Percentiles rank a stretch among this genome's conserved stretches.
phyloP scores from a whole-genome alignment of 2,329 filamentous ascomycete species.

The Fusarium metavorans region DNA sequence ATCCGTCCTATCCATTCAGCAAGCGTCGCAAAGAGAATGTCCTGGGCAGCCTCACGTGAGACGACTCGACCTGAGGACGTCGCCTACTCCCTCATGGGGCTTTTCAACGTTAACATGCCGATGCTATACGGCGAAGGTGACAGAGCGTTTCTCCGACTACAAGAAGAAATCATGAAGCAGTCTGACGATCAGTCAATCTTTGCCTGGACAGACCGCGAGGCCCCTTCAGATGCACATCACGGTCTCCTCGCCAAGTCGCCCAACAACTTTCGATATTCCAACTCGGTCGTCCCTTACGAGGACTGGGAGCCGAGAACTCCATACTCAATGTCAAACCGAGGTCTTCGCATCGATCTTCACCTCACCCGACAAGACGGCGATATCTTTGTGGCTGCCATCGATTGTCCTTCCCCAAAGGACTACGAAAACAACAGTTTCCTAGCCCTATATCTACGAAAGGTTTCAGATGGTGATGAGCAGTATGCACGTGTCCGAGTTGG shows the following conservation, averaged over 20 bases:
- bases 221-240: constrained; percentile 40
- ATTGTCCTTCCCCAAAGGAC: constrained; percentile 48
- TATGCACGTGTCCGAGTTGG: constrained; percentile 42
- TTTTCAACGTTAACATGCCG: background rate
- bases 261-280: constrained; percentile 53
- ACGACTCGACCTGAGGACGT: background rate
- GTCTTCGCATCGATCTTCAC: constrained; percentile 42
- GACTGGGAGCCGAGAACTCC: constrained; percentile 47
- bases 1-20: background rate
- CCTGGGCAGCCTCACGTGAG: constrained; percentile 14
- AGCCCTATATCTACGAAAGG: constrained; percentile 46
- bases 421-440: constrained; percentile 46
- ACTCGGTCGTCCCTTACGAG: constrained; percentile 47
- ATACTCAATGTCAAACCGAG: constrained; percentile 44
- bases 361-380: constrained; percentile 26
- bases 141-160: background rate
- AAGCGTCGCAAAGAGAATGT: constrained; percentile 10
- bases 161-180: constrained; percentile 16
- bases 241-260: constrained; percentile 60
- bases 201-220: background rate
- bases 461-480: constrained; percentile 40
- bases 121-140: constrained; percentile 1
- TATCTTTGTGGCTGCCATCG: constrained; percentile 46
- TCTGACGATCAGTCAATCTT: constrained; percentile 20
- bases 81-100: background rate